Base-by-base conservation (phyloP, 192 early-diverging fungal species). In the Spinellus fusiger region DNA sequence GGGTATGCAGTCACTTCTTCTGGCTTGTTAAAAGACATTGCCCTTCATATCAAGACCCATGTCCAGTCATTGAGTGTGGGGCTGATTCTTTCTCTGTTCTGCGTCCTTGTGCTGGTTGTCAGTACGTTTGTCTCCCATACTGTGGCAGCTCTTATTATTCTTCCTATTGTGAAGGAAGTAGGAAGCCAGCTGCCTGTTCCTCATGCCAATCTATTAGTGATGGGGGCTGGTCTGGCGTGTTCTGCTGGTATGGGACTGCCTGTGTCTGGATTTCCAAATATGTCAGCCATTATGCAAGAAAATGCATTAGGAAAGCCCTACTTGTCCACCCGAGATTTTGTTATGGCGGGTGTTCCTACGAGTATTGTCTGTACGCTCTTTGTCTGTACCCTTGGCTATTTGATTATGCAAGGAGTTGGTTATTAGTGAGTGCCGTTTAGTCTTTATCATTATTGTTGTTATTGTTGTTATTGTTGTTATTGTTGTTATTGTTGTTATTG, bases 51-150 rank as follows among this genome's bases (percentile, higher is more conserved):
- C 54, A 80, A 80, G 38, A 73, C 77, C 12, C 73, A 78, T 29
- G 65, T 88, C 53, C 38, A 61, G 20, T 69, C 70, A 9, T 32
- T 89, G 26, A 68, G 79, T 0, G 34, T 77, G 50, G 82, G 82
- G 68, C 63, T 71, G 7, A 82, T 84, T 53, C 57, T 87, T 31
- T 53, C 76, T 29, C 62, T 89, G 33, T 84, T 91, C 54, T 75
- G 79, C 28, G 69, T 68, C 3, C 70, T 89, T 56, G 84, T 89
- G 8, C 54, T 86, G 28, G 80, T 89, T 15, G 80, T 87, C 61
- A 81, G 87, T 4, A 84, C 80, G 15, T 91, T 91, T 66, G 85
- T 91, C n/a, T 83, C 80, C 0, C 89, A 91, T 61, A 91, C 89
- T 0, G 89, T 91, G 16, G 89, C 85, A 1, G 89, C 89, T 4